Percentiles rank a stretch among this genome's conserved stretches.
Conservation (phyloP, 495 filamentous ascomycete species). For the Neurospora sp. region DNA sequence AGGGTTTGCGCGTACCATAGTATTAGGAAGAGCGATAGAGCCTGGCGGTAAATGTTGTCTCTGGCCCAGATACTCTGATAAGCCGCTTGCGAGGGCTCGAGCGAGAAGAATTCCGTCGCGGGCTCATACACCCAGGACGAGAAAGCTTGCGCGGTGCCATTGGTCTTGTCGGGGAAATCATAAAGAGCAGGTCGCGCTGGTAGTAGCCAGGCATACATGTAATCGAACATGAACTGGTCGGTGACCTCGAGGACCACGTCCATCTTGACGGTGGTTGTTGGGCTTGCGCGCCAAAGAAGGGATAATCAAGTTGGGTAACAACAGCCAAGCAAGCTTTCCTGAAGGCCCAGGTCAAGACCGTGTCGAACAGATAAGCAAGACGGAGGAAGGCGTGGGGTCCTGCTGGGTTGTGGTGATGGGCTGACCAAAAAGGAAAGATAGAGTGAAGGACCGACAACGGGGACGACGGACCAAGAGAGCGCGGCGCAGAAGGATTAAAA, state of each 20-base stretch:
- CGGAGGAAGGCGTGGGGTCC: neutral
- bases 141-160: constrained; percentile 27
- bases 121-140: constrained; percentile 55
- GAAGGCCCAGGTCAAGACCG: neutral
- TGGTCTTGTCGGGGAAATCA: constrained; percentile 30
- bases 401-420: neutral
- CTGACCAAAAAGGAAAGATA: neutral
- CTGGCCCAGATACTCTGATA: constrained; percentile 72
- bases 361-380: neutral
- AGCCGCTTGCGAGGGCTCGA: constrained; percentile 67
- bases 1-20: constrained; percentile 58
- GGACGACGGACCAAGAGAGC: neutral
- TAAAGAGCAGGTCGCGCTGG: constrained; percentile 49
- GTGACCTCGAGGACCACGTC: constrained; percentile 81
- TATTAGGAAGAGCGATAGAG: constrained; percentile 66
- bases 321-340: neutral
- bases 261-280: constrained; percentile 43
- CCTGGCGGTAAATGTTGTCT: constrained; percentile 73
- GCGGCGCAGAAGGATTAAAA: neutral
- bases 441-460: neutral
- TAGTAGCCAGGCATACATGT: constrained; percentile 60
- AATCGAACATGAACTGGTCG: constrained; percentile 79
- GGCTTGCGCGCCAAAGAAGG: neutral
- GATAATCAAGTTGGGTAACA: neutral
- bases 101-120: constrained; percentile 57